Conservation (phyloP, 106 monocot species). For the Dioscorea dumetorum region DNA sequence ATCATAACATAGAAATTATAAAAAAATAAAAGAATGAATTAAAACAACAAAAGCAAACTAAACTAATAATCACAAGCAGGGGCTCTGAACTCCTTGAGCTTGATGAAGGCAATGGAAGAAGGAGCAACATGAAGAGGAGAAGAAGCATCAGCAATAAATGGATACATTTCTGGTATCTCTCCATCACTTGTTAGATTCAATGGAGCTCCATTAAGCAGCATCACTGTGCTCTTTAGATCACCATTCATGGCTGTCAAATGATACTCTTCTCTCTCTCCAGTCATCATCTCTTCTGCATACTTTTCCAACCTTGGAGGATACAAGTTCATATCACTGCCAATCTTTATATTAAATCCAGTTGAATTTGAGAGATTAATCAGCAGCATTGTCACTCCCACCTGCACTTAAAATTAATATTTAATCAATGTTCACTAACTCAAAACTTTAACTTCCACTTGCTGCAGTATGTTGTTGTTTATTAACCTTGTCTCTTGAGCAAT, state of each 20-base stretch:
- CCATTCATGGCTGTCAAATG: neutral
- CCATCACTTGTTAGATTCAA: conserved; percentile 1
- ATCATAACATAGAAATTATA: no score
- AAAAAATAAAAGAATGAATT: no score
- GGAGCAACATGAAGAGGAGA: neutral
- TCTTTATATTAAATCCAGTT: conserved; percentile 6
- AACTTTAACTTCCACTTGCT: no score
- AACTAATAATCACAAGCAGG: neutral
- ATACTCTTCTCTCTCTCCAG: conserved; percentile 1
- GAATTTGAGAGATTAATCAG: conserved; percentile 33
- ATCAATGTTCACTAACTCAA: no score
- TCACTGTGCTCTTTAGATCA: neutral
- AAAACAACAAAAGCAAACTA: no score
- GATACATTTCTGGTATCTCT: conserved; percentile 3
- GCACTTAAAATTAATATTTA: neutral
- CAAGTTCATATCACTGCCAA: conserved; percentile 9
- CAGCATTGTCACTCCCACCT: conserved; percentile 27
- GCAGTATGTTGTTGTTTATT: neutral
- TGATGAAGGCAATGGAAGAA: neutral
- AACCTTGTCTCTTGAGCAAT: conserved; percentile 44
- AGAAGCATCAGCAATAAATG: neutral
- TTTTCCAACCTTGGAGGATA: neutral
- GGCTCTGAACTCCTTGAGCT: neutral
- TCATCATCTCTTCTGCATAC: neutral
- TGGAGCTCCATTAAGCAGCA: conserved; percentile 5